Conservation (phyloP, 768 basidiomycete genomes). For the Trametopsis cervina region DNA sequence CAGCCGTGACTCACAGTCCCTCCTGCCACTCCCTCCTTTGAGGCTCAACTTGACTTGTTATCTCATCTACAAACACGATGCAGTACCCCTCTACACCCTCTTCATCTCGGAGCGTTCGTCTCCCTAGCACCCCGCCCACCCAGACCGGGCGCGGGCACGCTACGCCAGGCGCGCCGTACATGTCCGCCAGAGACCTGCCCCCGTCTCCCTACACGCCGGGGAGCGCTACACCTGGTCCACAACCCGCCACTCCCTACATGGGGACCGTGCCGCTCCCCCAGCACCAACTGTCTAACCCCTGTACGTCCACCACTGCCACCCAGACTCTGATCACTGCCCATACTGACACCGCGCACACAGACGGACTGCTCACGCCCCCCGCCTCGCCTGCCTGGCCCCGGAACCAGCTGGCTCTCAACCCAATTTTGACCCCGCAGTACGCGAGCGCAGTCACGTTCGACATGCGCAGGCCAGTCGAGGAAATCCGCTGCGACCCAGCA, state of each 20-base stretch:
- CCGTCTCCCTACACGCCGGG: conserved; percentile 12
- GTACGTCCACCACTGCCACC: not conserved
- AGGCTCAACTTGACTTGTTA: too few species aligned
- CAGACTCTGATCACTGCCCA: not conserved
- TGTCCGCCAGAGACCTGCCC: conserved; percentile 12
- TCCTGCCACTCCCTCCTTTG: too few species aligned
- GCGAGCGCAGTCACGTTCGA: conserved; percentile 8
- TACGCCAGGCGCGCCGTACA: conserved; percentile 15
- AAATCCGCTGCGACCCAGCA: not conserved
- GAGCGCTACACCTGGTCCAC: conserved; percentile 1
- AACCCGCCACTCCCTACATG: conserved; percentile 9
- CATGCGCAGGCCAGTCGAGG: conserved; percentile 1
- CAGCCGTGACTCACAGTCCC: too few species aligned
- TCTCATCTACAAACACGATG: not conserved
- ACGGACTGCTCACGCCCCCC: conserved; percentile 7
- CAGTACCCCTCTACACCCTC: not conserved
- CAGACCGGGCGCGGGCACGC: conserved; percentile 5
- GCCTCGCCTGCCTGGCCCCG: not conserved
- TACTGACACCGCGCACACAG: not conserved
- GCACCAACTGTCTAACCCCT: not conserved
- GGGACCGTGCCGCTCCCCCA: conserved; percentile 2
- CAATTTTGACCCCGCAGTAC: not conserved
- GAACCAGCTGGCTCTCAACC: not conserved
- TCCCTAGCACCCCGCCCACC: conserved; percentile 3
- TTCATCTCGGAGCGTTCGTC: not conserved